Evolutionary conservation across 192 early-diverging fungal species (phyloP).

Genomic region (Coemansia javaensis): DNA sequence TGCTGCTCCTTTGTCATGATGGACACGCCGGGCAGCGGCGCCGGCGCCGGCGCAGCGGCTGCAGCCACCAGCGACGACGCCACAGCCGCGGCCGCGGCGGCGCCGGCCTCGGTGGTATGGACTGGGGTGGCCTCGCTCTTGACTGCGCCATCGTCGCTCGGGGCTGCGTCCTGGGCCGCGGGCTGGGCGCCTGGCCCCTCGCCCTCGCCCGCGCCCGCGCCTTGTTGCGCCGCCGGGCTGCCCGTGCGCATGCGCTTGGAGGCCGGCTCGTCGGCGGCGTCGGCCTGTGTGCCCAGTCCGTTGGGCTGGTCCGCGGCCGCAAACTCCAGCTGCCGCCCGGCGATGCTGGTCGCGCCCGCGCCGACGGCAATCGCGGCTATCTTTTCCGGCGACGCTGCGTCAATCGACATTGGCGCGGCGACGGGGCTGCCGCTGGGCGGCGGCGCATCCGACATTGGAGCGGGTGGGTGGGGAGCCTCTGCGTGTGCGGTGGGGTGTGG

Average conservation of each 20-base stretch:
- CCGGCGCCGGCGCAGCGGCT: background rate
- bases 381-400: conserved; percentile 29
- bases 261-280: conserved; percentile 9
- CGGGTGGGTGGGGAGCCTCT: no score
- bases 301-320: background rate
- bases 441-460: conserved; percentile 1
- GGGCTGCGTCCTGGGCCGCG: no score
- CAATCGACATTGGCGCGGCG: conserved; percentile 16
- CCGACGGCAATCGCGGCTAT: conserved; percentile 14
- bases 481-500: background rate
- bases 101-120: background rate
- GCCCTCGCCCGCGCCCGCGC: background rate
- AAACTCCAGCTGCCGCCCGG: background rate
- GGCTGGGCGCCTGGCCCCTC: no score
- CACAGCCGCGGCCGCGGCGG: background rate
- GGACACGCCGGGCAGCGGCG: background rate
- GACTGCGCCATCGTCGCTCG: no score
- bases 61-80: no score
- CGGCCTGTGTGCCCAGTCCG: conserved; percentile 6
- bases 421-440: conserved; percentile 28
- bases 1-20: conserved; percentile 75
- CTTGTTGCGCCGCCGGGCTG: conserved; percentile 1
- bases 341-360: conserved; percentile 1
- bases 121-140: no score
- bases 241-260: conserved; percentile 35